Evolutionary conservation across 768 basidiomycete genomes (phyloP).

Genomic region (Pleurotus platypus): DNA sequence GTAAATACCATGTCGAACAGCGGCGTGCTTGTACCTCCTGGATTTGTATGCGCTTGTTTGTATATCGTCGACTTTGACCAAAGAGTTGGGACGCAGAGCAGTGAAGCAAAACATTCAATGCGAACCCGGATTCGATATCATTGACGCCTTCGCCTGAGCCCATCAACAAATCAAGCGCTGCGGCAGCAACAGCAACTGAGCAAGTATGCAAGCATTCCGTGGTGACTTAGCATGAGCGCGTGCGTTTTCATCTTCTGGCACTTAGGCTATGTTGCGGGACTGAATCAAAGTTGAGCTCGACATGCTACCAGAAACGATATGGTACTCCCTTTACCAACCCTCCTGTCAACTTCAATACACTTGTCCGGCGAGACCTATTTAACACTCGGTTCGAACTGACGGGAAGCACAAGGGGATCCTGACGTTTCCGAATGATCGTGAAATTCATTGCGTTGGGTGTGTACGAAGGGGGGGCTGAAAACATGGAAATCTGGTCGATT

Average conservation of each 20-base stretch:
- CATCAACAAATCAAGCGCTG: too few species aligned
- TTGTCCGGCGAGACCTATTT: constrained; percentile 85
- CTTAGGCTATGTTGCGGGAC: neutral
- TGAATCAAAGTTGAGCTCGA: constrained; percentile 49
- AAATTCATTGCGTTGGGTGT: constrained; percentile 80
- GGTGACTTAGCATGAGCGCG: constrained; percentile 27
- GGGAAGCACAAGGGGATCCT: constrained; percentile 31
- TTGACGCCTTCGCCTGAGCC: too few species aligned
- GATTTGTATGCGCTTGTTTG: too few species aligned
- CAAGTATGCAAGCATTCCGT: constrained; percentile 15
- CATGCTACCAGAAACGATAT: constrained; percentile 67
- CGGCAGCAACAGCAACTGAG: too few species aligned
- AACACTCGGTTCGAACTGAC: constrained; percentile 96
- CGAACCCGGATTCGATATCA: constrained; percentile 19
- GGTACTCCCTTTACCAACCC: constrained; percentile 69
- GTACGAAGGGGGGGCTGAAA: constrained; percentile 89
- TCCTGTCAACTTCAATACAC: constrained; percentile 26
- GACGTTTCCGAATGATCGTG: constrained; percentile 27
- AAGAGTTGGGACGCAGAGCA: too few species aligned
- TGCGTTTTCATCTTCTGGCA: constrained; percentile 6
- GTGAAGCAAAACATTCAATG: neutral
- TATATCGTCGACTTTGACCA: too few species aligned
- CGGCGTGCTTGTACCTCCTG: too few species aligned
- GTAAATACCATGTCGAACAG: too few species aligned
- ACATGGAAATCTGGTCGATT: constrained; percentile 96